Base-by-base conservation (phyloP, 176 grass and related monocot genomes). In the Coix lacrymajobi region DNA sequence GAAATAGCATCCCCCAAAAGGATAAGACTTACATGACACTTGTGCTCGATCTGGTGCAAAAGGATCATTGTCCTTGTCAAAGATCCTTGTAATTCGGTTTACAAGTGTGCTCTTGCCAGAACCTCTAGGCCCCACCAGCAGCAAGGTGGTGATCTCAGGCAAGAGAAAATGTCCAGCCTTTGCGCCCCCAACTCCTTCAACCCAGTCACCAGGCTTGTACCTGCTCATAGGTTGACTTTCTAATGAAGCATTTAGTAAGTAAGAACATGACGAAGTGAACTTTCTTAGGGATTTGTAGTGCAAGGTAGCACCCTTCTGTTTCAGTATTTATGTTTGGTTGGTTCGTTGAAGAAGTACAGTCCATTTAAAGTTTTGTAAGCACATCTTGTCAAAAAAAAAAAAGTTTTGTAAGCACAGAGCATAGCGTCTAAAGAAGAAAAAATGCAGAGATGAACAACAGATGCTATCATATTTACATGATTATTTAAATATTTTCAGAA, bases 101-200 rank as follows among this genome's bases (percentile, higher is more conserved):
- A 94, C 75, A 73, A 97, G 92, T 58, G 83, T 69, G 61, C 90
- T 92, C 90, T 97, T 97, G 16, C 95, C 92, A 72, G 92, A 78
- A 68, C 88, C 92, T 83, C 85, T 92, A 78, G 84, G 93, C 26
- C 95, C 95, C 26, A 94, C 79, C 86, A 97, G 74, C 74, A 97
- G 69, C 58, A 97, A 71, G 6, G 92, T 87, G 34, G 88, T 94
- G 41, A 77, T 63, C 43, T 94, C 92, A 45, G 95, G 90, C 43
- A 97, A 73, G 19, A 83, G 31, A 86, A 83, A 92, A 29, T 97
- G 84, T 26, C 72, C 74, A 28, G 28, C 71, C 90, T 84, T 87
- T 80, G 73, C 62, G 10, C 62, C 65, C 3, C 77, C 75, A 33
- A 73, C 79, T 81, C 88, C 92, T 63, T 92, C 88, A 67, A 94